phyloP scores from a whole-genome alignment of 108 stramenopile genomes.

The Parietichytrium sp. region DNA sequence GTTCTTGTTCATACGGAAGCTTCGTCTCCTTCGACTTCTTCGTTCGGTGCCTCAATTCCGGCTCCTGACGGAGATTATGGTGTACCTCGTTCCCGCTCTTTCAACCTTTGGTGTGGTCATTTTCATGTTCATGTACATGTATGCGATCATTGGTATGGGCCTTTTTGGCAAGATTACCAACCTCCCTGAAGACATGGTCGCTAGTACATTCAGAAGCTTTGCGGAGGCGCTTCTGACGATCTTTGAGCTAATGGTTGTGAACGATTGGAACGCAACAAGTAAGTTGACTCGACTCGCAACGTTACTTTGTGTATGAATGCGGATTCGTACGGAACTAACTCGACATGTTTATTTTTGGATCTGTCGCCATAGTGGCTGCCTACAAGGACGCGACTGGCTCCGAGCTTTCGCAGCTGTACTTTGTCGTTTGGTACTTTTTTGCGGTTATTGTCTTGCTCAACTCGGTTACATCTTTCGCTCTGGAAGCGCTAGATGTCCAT shows the following conservation, averaged over 20 bases:
- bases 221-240: neutral
- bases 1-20: neutral
- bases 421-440: constrained; percentile 31
- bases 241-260: constrained; percentile 43
- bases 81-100: neutral
- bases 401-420: constrained; percentile 33
- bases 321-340: too few relatives aligned
- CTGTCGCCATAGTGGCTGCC: too few relatives aligned
- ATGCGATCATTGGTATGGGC: constrained; percentile 21
- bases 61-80: neutral
- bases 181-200: neutral
- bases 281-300: too few relatives aligned
- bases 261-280: constrained; percentile 42
- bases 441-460: constrained; percentile 42
- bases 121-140: constrained; percentile 38
- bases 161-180: neutral
- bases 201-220: constrained; percentile 8
- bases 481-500: constrained; percentile 28
- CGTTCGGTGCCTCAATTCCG: constrained; percentile 14
- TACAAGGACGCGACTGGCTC: neutral
- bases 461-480: constrained; percentile 41
- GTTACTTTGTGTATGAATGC: too few relatives aligned
- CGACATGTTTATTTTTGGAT: too few relatives aligned
- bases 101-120: neutral
- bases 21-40: constrained; percentile 15